A percentile compares a stretch with the other conserved stretches of the same genome.
These are phyloP conservation scores for Sclerotinia subarctica DNA, from an alignment of 2,329 filamentous ascomycete species.

Conservation along the genomic window DNA sequence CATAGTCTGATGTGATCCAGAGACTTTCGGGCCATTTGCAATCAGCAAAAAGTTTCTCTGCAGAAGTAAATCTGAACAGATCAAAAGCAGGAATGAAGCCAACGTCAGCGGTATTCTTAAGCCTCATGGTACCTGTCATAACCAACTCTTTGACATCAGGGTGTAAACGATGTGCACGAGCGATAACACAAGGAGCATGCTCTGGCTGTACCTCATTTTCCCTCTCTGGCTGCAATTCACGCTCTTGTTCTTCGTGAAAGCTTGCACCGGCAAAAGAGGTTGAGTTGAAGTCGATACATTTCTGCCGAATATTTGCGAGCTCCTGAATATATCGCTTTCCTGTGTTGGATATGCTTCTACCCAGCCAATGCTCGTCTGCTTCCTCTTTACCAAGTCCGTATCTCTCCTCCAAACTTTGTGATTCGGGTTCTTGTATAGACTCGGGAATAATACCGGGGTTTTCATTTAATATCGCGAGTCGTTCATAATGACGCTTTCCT, in stretches of 20 bases:
- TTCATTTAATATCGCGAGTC: not conserved
- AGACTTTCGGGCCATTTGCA: conserved; percentile 43
- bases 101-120: conserved; percentile 48
- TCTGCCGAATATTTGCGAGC: conserved; percentile 25
- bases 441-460: not conserved
- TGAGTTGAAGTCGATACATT: conserved; percentile 42
- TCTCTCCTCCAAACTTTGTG: conserved; percentile 48
- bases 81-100: conserved; percentile 49
- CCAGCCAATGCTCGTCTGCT: conserved; percentile 8
- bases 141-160: conserved; percentile 44
- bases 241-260: conserved; percentile 65
- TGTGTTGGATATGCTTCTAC: not conserved
- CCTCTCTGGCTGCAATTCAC: conserved; percentile 62
- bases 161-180: conserved; percentile 46
- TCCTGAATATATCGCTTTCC: not conserved
- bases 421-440: conserved; percentile 52
- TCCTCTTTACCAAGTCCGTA: conserved; percentile 42
- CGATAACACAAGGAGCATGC: conserved; percentile 42
- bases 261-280: conserved; percentile 38
- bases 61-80: conserved; percentile 43
- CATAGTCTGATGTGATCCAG: conserved; percentile 51
- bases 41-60: conserved; percentile 39
- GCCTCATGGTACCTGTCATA: conserved; percentile 38
- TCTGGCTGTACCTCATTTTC: conserved; percentile 58
- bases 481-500: conserved; percentile 49